Base-by-base conservation (phyloP, 805 yeast genomes). In the Clavispora phyllophila region DNA sequence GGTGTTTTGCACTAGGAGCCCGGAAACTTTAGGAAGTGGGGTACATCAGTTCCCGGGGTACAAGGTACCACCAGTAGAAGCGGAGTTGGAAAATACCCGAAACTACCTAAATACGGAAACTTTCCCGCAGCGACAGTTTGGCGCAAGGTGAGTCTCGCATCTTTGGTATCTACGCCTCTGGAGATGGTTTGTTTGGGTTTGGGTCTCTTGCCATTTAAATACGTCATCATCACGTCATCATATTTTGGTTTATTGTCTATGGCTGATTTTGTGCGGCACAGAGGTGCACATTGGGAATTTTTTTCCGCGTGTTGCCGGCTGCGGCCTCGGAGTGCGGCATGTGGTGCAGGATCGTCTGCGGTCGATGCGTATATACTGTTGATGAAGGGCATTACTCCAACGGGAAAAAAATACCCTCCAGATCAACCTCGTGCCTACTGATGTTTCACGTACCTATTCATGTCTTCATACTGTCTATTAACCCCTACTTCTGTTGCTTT, bases 401-500 rank as follows among this genome's bases (percentile, higher is more conserved):
- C n/a, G n/a, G n/a, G n/a, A n/a, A n/a, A n/a, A n/a, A n/a, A n/a
- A n/a, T n/a, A n/a, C n/a, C n/a, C n/a, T n/a, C n/a, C n/a, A n/a
- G n/a, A n/a, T n/a, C n/a, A n/a, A n/a, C n/a, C n/a, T n/a, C n/a
- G n/a, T n/a, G n/a, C n/a, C n/a, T n/a, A n/a, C n/a, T n/a, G n/a
- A n/a, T n/a, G n/a, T n/a, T n/a, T n/a, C n/a, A n/a, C n/a, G n/a
- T n/a, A n/a, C n/a, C n/a, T 27, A 27, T n/a, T n/a, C 31, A 27
- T 27, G 17, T n/a, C 15, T 27, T 27, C 31, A 27, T 27, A 51
- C 44, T 13, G 46, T 42, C 14, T 42, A 42, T 5, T 42, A 48
- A 20, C 57, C 49, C 14, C 19, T 28, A 28, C 20, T 51, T 52
- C 38, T 56, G 64, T 58, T 84, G 83, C 53, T 79, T 73, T 36